Evolutionary conservation across 495 filamentous ascomycete species (phyloP).

Genomic region (Neurospora sp.): DNA sequence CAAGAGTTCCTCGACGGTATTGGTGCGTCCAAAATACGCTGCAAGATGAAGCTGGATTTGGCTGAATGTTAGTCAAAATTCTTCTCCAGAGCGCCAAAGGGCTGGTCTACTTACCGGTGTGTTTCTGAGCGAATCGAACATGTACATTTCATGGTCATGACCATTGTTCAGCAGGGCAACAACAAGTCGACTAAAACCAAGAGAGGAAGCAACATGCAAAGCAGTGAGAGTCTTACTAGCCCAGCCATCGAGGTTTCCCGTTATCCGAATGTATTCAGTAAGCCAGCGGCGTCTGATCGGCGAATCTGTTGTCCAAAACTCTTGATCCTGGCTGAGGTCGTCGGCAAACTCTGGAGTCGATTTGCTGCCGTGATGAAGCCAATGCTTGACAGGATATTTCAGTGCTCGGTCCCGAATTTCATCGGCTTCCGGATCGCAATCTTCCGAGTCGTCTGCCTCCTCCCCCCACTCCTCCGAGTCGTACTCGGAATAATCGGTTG

Average conservation of each 20-base stretch:
- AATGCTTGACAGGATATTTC: slow-evolving; percentile 28
- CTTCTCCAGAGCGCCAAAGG: not conserved
- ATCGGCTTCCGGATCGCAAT: not conserved
- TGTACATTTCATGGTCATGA: slow-evolving; percentile 21
- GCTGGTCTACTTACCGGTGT: not conserved
- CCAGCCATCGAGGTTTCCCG: slow-evolving; percentile 4
- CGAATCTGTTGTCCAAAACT: slow-evolving; percentile 26
- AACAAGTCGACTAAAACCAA: not conserved
- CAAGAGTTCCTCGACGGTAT: slow-evolving; percentile 26
- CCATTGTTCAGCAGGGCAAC: slow-evolving; percentile 16
- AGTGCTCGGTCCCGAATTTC: not conserved
- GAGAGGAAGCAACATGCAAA: not conserved
- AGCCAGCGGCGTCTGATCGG: slow-evolving; percentile 25
- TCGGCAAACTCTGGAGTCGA: slow-evolving; percentile 29
- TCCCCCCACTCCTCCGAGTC: not conserved
- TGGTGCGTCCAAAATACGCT: slow-evolving; percentile 20
- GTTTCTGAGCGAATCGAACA: not conserved
- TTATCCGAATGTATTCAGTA: slow-evolving; percentile 21
- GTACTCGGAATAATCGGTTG: not conserved
- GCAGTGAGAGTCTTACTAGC: not conserved
- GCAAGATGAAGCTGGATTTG: slow-evolving; percentile 21
- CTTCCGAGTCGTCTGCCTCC: not conserved
- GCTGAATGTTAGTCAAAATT: not conserved
- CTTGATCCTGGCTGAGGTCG: slow-evolving; percentile 21
- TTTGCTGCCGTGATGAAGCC: slow-evolving; percentile 28